These are phyloP conservation scores for Botrytis elliptica DNA, from an alignment of 2,329 filamentous ascomycete genomes.

Conservation along the genomic window DNA sequence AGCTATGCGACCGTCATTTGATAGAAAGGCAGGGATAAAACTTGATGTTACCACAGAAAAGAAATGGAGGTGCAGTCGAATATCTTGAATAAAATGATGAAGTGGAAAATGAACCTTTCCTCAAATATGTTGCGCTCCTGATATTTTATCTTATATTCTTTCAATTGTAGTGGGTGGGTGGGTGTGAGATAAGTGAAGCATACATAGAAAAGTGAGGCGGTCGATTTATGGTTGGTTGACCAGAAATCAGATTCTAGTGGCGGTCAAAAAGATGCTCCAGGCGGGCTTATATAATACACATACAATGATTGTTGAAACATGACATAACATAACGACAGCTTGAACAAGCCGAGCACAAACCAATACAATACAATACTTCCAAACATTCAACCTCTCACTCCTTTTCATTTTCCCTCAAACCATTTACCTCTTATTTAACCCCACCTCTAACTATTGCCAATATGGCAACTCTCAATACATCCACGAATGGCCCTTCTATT, in stretches of 20 bases:
- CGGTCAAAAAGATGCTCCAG: background rate
- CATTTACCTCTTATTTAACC: background rate
- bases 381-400: background rate
- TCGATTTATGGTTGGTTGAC: conserved; percentile 7
- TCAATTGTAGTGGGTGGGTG: background rate
- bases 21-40: conserved; percentile 6
- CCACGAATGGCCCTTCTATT: conserved; percentile 78
- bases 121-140: conserved; percentile 7
- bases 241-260: conserved; percentile 3
- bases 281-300: conserved; percentile 2
- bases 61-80: conserved; percentile 1
- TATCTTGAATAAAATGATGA: background rate
- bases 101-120: conserved; percentile 12
- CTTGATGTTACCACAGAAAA: background rate
- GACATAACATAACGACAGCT: conserved; percentile 14
- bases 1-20: conserved; percentile 18
- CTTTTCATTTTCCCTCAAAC: background rate
- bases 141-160: background rate
- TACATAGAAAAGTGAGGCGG: conserved; percentile 18
- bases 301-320: conserved; percentile 8
- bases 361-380: conserved; percentile 2
- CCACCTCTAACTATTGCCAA: conserved; percentile 18
- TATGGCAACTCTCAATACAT: conserved; percentile 81
- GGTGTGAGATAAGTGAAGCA: conserved; percentile 5
- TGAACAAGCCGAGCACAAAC: conserved; percentile 17